Conservation (phyloP, 768 basidiomycete genomes). For the Tremella mesenterica region DNA sequence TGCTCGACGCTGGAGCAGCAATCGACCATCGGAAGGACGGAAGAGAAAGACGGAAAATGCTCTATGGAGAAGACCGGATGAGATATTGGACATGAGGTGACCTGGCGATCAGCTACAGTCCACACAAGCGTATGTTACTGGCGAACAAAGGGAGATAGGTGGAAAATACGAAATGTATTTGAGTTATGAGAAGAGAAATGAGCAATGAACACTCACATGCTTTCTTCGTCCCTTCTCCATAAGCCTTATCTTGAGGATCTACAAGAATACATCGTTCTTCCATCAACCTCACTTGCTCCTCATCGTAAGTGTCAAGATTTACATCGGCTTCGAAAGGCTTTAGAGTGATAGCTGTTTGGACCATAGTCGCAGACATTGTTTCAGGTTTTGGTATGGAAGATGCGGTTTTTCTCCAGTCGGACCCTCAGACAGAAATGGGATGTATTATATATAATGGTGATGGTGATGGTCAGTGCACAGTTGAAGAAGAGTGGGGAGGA, state of each 20-base stretch:
- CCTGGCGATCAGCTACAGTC: slow-evolving; percentile 51
- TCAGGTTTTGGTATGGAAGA: background rate
- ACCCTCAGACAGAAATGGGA: no score
- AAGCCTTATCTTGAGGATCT: slow-evolving; percentile 38
- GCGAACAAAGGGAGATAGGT: background rate
- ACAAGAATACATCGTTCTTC: slow-evolving; percentile 57
- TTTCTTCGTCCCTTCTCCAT: slow-evolving; percentile 71
- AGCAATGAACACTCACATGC: slow-evolving; percentile 75
- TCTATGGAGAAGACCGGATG: slow-evolving; percentile 84
- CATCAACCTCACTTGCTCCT: slow-evolving; percentile 90
- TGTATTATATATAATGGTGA: no score
- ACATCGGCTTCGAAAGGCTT: slow-evolving; percentile 37
- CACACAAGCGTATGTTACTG: background rate
- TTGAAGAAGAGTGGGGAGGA: no score
- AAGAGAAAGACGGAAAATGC: slow-evolving; percentile 98
- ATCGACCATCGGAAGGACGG: slow-evolving; percentile 82
- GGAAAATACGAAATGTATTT: background rate
- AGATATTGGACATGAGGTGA: slow-evolving; percentile 93
- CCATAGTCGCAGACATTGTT: slow-evolving; percentile 7
- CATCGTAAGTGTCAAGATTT: slow-evolving; percentile 76
- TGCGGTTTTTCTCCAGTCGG: no score
- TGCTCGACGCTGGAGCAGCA: slow-evolving; percentile 88
- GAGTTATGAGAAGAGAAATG: background rate
- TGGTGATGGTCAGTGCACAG: no score
- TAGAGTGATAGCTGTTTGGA: slow-evolving; percentile 3